These are phyloP conservation scores for Dendrobium chrysotoxum DNA, from an alignment of 106 monocot genomes.

Conservation along the genomic window DNA sequence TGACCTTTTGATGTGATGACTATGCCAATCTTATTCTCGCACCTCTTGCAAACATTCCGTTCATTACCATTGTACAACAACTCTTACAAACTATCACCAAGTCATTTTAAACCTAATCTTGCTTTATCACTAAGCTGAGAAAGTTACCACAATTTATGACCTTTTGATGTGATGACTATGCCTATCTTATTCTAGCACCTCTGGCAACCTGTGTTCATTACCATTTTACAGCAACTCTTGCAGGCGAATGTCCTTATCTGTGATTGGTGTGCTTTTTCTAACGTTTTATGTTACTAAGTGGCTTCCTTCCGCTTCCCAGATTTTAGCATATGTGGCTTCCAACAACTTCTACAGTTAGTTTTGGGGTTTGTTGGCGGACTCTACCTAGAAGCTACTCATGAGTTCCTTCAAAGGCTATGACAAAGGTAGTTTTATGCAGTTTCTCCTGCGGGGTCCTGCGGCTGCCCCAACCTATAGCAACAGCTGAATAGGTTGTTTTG, in stretches of 20 bases:
- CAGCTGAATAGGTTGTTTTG: no score
- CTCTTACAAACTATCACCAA: not conserved
- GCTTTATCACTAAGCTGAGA: not conserved
- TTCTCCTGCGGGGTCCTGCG: not conserved
- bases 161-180: not conserved
- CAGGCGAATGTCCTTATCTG: not conserved
- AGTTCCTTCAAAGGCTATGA: not conserved
- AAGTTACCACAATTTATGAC: not conserved
- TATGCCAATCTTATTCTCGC: not conserved
- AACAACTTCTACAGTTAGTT: not conserved
- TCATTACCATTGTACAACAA: not conserved
- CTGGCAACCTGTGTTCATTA: not conserved
- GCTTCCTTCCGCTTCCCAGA: not conserved
- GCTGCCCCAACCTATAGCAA: not conserved
- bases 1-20: not conserved
- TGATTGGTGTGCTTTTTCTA: not conserved
- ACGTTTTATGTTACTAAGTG: not conserved
- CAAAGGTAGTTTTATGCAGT: not conserved
- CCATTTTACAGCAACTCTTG: not conserved
- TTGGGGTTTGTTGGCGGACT: not conserved
- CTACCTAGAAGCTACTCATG: not conserved
- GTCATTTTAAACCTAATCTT: not conserved
- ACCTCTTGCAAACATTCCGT: not conserved
- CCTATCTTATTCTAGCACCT: not conserved
- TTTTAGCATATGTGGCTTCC: not conserved